These are phyloP conservation scores for Adansonia madagascariensis DNA, from an alignment of 441 rosid species.

Conservation along the genomic window DNA sequence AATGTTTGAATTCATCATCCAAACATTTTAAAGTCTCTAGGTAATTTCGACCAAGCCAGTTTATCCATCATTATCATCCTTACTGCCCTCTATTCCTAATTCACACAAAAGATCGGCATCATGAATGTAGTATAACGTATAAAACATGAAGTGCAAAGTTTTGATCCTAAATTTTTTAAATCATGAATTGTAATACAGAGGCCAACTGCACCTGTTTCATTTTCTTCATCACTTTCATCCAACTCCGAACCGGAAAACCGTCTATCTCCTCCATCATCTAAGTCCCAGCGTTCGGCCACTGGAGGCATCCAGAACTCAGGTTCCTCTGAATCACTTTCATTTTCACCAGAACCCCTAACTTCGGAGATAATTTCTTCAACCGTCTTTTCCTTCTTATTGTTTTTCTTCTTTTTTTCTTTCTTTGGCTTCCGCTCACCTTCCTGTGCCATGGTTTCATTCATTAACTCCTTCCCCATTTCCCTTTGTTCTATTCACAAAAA, in stretches of 20 bases:
- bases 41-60: background rate
- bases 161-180: background rate
- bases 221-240: slow-evolving; percentile 51
- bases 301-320: slow-evolving; percentile 93
- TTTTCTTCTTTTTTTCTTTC: too few species aligned
- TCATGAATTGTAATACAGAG: too few species aligned
- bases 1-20: background rate
- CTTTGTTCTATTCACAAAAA: slow-evolving; percentile 56
- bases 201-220: slow-evolving; percentile 19
- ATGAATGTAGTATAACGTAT: background rate
- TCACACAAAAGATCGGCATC: background rate
- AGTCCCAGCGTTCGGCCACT: slow-evolving; percentile 84
- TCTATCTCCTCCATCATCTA: slow-evolving; percentile 77
- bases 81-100: background rate
- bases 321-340: slow-evolving; percentile 62
- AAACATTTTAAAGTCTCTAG: background rate
- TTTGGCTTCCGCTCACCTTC: slow-evolving; percentile 34
- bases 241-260: slow-evolving; percentile 79
- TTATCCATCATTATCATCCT: background rate
- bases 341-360: slow-evolving; percentile 53
- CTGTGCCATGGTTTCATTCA: slow-evolving; percentile 37
- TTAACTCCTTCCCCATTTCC: slow-evolving; percentile 49
- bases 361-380: slow-evolving; percentile 56
- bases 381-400: slow-evolving; percentile 33
- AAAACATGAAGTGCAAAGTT: background rate